Percentiles rank a stretch among this genome's conserved stretches.
Evolutionary conservation across 139 green algal species (phyloP).

Genomic region (Yamagishiella unicocca): DNA sequence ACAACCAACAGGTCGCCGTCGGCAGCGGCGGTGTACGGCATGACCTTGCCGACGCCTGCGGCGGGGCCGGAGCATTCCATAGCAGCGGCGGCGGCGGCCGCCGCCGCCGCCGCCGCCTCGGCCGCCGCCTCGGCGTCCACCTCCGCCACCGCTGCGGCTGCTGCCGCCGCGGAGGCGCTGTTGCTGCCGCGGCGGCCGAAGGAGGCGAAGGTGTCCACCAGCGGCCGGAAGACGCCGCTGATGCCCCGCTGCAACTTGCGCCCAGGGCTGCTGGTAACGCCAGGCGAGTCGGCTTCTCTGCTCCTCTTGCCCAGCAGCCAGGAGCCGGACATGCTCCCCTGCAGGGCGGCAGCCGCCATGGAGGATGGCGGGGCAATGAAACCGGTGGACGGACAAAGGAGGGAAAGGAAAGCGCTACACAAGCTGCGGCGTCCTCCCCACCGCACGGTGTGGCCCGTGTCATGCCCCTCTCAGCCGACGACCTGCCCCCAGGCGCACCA

Average conservation of each 20-base stretch:
- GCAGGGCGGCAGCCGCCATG: neutral
- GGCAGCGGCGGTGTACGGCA: neutral
- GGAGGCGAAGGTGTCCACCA: neutral
- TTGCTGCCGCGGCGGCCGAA: slow-evolving; percentile 9
- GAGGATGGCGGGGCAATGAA: neutral
- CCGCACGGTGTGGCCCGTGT: no score
- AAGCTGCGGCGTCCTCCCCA: no score
- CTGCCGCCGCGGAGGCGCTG: neutral
- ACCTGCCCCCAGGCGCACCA: no score
- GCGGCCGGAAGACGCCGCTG: slow-evolving; percentile 4
- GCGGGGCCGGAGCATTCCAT: no score
- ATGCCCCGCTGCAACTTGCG: slow-evolving; percentile 33
- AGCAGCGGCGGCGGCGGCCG: neutral
- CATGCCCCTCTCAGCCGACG: no score
- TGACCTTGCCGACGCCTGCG: neutral
- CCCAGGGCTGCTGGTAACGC: neutral
- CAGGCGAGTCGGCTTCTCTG: neutral
- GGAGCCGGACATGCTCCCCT: slow-evolving; percentile 9
- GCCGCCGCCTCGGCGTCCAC: neutral
- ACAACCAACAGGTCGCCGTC: neutral
- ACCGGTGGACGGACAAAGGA: neutral
- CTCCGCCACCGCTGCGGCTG: neutral
- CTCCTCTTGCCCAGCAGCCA: slow-evolving; percentile 23
- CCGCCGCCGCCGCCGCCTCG: neutral
- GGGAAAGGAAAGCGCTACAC: no score